These are phyloP conservation scores for Crithidia fasciculata DNA, from an alignment of 208 protist species.

Conservation along the genomic window DNA sequence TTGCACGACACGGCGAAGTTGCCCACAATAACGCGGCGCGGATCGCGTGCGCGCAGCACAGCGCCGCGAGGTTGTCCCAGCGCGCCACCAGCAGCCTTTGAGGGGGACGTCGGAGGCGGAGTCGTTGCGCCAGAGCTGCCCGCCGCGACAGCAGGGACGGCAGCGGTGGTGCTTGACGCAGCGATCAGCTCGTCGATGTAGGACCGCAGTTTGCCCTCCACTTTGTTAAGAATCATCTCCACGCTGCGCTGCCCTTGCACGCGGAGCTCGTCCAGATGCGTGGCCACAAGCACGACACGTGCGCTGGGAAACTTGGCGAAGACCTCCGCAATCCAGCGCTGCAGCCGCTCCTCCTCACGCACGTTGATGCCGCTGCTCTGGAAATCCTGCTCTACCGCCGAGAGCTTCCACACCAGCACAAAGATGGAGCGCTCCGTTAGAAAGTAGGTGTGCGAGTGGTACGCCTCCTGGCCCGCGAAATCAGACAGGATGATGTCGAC, in stretches of 20 bases:
- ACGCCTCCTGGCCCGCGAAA: conserved; percentile 88
- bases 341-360: conserved; percentile 83
- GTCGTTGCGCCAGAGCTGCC: conserved; percentile 2
- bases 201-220: conserved; percentile 66
- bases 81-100: neutral
- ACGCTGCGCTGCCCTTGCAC: conserved; percentile 81
- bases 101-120: neutral
- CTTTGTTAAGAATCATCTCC: conserved; percentile 87
- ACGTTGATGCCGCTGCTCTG: conserved; percentile 78
- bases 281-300: conserved; percentile 82
- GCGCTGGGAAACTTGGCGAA: conserved; percentile 85
- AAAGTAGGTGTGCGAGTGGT: conserved; percentile 89
- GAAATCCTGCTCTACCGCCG: conserved; percentile 85
- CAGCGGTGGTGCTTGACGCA: conserved; percentile 25
- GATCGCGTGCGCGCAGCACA: conserved; percentile 21
- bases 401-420: conserved; percentile 91
- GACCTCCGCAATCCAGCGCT: conserved; percentile 87
- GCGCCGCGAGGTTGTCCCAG: neutral
- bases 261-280: conserved; percentile 89
- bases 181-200: conserved; percentile 68
- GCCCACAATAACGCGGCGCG: conserved; percentile 57
- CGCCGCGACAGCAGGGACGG: neutral
- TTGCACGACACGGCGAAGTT: conserved; percentile 92
- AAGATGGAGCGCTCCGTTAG: conserved; percentile 88
- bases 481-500: conserved; percentile 81